Base-by-base conservation (phyloP, 306 rosid species). In the Cajanus cajan region DNA sequence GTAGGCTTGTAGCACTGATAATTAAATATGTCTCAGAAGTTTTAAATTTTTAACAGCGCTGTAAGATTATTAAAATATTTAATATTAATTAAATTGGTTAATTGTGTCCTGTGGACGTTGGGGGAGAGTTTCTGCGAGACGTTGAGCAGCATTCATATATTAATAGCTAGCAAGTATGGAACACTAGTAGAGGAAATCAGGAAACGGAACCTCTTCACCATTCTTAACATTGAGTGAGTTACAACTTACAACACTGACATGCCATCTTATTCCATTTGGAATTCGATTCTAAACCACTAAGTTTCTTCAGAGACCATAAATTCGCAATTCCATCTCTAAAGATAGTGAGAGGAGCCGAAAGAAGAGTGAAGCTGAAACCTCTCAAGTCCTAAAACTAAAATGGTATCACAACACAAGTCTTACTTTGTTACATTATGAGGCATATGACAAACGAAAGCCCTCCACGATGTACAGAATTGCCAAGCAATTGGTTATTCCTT, bases 401-500 rank as follows among this genome's bases (percentile, higher is more conserved):
- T 28, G 3, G 45, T 13, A 34, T 41, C 36, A 41, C 8, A 34
- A 8, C 36, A 41, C 8, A 34, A 13, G 16, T 41, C 66, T 34
- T 16, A 37, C 22, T 73, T 47, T 48, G 69, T 50, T 69, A 45
- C 66, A 40, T 62, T 75, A 70, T 28, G 31, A 28, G 31, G 31
- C 2, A 74, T 14, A 40, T 55, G 31, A 45, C 44, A 40, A n/a
- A 8, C 22, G 24, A 58, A 71, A 73, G 68, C 41, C 67, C 36
- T 9, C 67, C 67, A 43, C 0, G 14, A 25, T 84, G 74, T 82
- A 76, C 81, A 82, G 68, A 74, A 82, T 71, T 66, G 82, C 81
- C 33, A 18, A 72, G 81, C 85, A 73, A 77, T 68, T 77, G 73
- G 74, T 81, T 83, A 86, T 86, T 83, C 80, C 79, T 33, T 76